Evolutionary conservation across 441 rosid species (phyloP).

Genomic region (Erodium chrysanthum): DNA sequence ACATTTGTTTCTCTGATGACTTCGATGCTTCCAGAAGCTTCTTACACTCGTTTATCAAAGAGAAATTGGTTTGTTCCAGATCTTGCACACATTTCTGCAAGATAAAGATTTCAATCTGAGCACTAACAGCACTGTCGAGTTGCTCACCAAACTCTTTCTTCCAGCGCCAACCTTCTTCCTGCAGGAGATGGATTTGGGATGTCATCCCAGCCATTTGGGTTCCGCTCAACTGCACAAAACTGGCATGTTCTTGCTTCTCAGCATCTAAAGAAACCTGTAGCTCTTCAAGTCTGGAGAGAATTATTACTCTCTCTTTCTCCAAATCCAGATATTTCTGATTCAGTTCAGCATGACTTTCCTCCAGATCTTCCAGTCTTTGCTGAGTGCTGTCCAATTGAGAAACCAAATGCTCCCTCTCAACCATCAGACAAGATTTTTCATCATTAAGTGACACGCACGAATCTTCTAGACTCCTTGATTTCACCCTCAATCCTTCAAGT

Average conservation of each 20-base stretch:
- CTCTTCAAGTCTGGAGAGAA: slow-evolving; percentile 41
- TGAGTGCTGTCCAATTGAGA: slow-evolving; percentile 43
- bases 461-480: slow-evolving; percentile 48
- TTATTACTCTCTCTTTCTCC: slow-evolving; percentile 52
- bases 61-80: slow-evolving; percentile 48
- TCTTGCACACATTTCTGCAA: slow-evolving; percentile 57
- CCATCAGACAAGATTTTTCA: slow-evolving; percentile 45
- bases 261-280: slow-evolving; percentile 36
- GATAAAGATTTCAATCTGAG: slow-evolving; percentile 55
- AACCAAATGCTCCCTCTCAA: slow-evolving; percentile 42
- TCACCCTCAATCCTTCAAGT: slow-evolving; percentile 48
- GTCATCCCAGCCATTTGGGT: slow-evolving; percentile 10
- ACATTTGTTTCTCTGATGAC: slow-evolving; percentile 47
- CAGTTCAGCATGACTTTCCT: slow-evolving; percentile 37
- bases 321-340: slow-evolving; percentile 34
- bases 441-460: slow-evolving; percentile 44
- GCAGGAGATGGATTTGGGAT: slow-evolving; percentile 32
- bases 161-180: slow-evolving; percentile 42
- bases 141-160: slow-evolving; percentile 57
- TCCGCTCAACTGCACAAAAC: slow-evolving; percentile 33
- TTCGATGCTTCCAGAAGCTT: slow-evolving; percentile 47
- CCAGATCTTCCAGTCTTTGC: slow-evolving; percentile 39
- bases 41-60: slow-evolving; percentile 43
- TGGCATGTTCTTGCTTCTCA: slow-evolving; percentile 45
- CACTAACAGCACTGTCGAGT: slow-evolving; percentile 44